Evolutionary conservation across 306 rosid species (phyloP), one percentile per base, ranked within the genome.

Genomic region (Vigna hirtella): DNA sequence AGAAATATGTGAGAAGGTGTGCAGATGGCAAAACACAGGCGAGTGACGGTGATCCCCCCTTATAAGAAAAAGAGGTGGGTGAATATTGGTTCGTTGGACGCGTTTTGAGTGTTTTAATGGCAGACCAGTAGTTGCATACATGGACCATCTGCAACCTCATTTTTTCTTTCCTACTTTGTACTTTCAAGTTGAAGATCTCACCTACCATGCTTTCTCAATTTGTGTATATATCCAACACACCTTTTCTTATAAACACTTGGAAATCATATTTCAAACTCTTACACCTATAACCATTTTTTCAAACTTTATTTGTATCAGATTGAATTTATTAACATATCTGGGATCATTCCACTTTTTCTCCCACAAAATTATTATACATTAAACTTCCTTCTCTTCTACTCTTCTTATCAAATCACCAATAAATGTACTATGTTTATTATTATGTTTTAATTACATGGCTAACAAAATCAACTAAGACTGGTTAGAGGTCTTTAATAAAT

Each of bases 11-110:
- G 40, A 12, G 9, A 58, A 58, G 40, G 36, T 26, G 40, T 12
- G 9, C 10, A 73, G 9, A 57, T 24, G 55, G 55, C 17, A 24
- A 73, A 43, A 59, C 34, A 48, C 1, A 64, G 32, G 51, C 1
- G 18, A 66, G 0, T 43, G 81, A 26, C 81, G 57, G 58, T 77
- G 67, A 77, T 77, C 67, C 68, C 81, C 20, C 81, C 20, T 77
- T 66, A 6, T 7, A 26, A 77, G 47, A 66, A 17, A 66, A 66
- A 40, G 11, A 53, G 77, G n/a, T 53, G 15, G 47, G 51, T 42
- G 18, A 32, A 47, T 67, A 0, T 68, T 55, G 8, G 6, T 56
- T 53, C 10, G 9, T 14, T 32, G 55, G 18, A 73, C 77, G 67
- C 77, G 67, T 15, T 73, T 73, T 73, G 5, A 73, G 67, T 53